phyloP scores from a whole-genome alignment of 2,329 filamentous ascomycete genomes.

The Cladosporium oxysporum region DNA sequence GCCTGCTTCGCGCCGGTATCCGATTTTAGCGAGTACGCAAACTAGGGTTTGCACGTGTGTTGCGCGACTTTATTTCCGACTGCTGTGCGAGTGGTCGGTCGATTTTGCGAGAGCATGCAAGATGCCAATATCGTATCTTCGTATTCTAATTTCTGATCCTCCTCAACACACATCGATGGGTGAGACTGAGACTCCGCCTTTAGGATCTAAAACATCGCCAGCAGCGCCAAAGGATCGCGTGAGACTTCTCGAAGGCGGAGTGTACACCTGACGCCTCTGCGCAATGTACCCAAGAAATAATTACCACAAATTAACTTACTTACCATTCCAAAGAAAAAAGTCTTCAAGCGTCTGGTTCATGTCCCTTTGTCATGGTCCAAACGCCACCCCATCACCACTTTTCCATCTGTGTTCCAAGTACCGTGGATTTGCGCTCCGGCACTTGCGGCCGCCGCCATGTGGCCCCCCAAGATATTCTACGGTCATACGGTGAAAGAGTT shows the following conservation, averaged over 20 bases:
- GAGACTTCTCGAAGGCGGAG: neutral
- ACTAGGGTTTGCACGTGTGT: neutral
- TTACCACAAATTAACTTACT: neutral
- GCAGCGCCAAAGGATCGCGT: neutral
- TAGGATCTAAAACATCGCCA: neutral
- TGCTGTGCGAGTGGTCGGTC: neutral
- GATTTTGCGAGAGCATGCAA: neutral
- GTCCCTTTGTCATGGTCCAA: neutral
- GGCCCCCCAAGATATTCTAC: neutral
- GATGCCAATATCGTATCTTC: neutral
- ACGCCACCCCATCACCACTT: slow-evolving; percentile 7
- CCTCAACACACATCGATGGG: neutral
- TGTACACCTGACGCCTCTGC: neutral
- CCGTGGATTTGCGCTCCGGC: neutral
- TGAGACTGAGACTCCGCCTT: neutral
- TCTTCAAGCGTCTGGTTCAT: neutral
- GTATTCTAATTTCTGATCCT: neutral
- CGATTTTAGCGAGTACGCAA: slow-evolving; percentile 7
- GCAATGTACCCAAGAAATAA: neutral
- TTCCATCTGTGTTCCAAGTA: neutral
- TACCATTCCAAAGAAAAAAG: neutral
- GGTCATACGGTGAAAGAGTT: neutral
- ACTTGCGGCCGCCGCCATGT: slow-evolving; percentile 3
- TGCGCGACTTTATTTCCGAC: slow-evolving; percentile 8
- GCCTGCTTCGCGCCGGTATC: slow-evolving; percentile 1